Percentiles rank a stretch among this genome's conserved stretches.
Evolutionary conservation across 2,329 filamentous ascomycete species (phyloP).

Genomic region (Colletotrichum destructivum): DNA sequence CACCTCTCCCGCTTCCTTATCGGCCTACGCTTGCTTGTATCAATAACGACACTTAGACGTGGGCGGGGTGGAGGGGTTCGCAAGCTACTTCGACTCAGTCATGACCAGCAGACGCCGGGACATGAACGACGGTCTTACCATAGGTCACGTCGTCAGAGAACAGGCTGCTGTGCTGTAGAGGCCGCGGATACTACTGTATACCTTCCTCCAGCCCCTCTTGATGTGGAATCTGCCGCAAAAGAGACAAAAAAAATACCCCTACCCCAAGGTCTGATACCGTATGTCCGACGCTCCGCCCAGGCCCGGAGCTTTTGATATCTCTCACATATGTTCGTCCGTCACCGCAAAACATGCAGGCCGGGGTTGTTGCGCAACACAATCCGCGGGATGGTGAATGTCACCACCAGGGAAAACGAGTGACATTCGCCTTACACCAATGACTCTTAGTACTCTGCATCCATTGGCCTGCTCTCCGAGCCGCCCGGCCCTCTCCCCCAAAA

Average conservation of each 20-base stretch:
- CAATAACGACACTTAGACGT: neutral
- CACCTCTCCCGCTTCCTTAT: constrained; percentile 20
- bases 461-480: neutral
- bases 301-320: constrained; percentile 15
- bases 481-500: constrained; percentile 3
- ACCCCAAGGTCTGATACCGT: neutral
- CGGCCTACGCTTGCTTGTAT: constrained; percentile 18
- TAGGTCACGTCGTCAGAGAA: no score
- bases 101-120: neutral
- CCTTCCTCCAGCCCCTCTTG: neutral
- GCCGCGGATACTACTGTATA: no score
- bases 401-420: constrained; percentile 22
- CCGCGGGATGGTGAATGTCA: neutral
- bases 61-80: neutral
- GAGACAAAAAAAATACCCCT: no score
- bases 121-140: neutral
- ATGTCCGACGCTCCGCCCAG: constrained; percentile 23
- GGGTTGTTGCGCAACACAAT: neutral
- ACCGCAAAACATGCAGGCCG: constrained; percentile 20
- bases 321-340: constrained; percentile 23
- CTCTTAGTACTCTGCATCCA: neutral
- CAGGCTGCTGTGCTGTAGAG: no score
- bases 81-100: neutral
- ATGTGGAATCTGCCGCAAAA: neutral
- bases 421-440: neutral